Conservation (phyloP, 495 filamentous ascomycete genomes). For the Sphaerosporella brunnea region DNA sequence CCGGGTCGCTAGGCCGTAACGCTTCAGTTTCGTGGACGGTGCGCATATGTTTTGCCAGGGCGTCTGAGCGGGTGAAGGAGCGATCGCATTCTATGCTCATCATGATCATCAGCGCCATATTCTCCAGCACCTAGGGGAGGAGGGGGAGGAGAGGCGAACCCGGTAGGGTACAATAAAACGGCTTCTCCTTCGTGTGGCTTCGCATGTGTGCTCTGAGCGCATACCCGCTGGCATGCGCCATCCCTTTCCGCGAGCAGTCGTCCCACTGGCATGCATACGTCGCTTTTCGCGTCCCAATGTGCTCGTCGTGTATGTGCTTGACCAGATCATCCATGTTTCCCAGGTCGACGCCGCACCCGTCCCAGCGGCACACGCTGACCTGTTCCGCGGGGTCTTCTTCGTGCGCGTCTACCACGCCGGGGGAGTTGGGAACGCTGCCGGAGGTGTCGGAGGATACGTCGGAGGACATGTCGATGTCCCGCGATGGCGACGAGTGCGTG, state of each 20-base stretch:
- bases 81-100: conserved; percentile 68
- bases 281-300: conserved; percentile 58
- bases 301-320: conserved; percentile 79
- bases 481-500: conserved; percentile 14
- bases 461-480: conserved; percentile 30
- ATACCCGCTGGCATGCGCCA: conserved; percentile 85
- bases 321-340: conserved; percentile 90
- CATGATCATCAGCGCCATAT: not conserved
- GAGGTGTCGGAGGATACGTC: conserved; percentile 78
- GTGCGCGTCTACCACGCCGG: conserved; percentile 49
- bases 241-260: conserved; percentile 70
- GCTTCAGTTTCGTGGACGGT: conserved; percentile 96
- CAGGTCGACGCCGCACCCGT: conserved; percentile 66
- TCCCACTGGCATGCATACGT: conserved; percentile 91
- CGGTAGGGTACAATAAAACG: conserved; percentile 86
- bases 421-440: conserved; percentile 61
- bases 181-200: conserved; percentile 94
- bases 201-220: conserved; percentile 92
- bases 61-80: conserved; percentile 90
- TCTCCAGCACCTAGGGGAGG: not conserved
- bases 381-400: conserved; percentile 61
- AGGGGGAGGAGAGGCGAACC: conserved; percentile 37
- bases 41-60: conserved; percentile 94
- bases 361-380: conserved; percentile 77
- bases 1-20: conserved; percentile 68